phyloP scores from a whole-genome alignment of 164 flowering plant species.

The Kalanchoe fedtschenkoi region DNA sequence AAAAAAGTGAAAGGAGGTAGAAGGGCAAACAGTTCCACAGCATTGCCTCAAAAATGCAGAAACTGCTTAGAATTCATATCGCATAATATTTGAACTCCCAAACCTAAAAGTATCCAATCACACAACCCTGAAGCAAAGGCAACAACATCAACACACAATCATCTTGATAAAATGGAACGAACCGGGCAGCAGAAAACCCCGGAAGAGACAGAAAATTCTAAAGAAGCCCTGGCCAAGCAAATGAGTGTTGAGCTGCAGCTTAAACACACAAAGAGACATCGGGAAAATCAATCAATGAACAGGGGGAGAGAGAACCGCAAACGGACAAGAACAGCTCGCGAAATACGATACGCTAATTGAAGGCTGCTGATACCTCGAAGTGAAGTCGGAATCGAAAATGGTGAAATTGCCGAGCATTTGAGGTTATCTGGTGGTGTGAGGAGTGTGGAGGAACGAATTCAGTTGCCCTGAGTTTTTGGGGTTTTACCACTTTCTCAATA shows the following conservation, averaged over 20 bases:
- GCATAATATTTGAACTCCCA: too few species aligned
- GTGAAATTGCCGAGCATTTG: not conserved
- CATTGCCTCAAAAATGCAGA: not conserved
- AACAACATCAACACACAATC: not conserved
- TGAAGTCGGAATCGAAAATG: not conserved
- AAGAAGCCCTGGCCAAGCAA: not conserved
- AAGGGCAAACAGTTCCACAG: not conserved
- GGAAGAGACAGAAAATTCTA: not conserved
- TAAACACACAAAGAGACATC: not conserved
- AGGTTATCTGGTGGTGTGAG: too few species aligned
- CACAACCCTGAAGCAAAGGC: not conserved
- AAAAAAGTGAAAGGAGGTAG: too few species aligned
- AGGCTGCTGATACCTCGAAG: not conserved
- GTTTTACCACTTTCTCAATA: too few species aligned
- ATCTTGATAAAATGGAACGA: too few species aligned
- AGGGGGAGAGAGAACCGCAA: not conserved
- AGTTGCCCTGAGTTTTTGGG: too few species aligned
- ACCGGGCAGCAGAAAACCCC: too few species aligned
- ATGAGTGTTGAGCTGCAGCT: not conserved
- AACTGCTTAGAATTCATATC: not conserved
- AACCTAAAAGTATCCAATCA: not conserved
- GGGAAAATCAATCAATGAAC: not conserved
- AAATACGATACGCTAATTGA: not conserved
- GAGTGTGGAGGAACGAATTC: too few species aligned
- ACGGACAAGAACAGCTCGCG: slow-evolving; percentile 3